Conservation (phyloP, 768 basidiomycete genomes). For the Nidularia pulvinata region DNA sequence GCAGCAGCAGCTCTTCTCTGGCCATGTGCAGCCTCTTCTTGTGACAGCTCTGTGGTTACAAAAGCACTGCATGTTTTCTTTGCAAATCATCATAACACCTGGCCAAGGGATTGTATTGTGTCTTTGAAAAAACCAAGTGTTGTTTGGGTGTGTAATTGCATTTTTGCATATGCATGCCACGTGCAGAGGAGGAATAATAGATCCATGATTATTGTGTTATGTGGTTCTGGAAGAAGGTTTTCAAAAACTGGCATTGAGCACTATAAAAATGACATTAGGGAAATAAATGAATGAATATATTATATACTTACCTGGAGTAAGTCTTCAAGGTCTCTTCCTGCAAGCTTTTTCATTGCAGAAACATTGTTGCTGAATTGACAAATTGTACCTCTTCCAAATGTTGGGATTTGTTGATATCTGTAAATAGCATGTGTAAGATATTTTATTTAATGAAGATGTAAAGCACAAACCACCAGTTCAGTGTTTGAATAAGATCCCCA, state of each 20-base stretch:
- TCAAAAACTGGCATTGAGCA: conserved; percentile 31
- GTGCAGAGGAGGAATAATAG: conserved; percentile 24
- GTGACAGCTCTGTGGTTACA: conserved; percentile 17
- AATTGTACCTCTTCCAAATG: conserved; percentile 29
- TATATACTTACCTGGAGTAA: conserved; percentile 30
- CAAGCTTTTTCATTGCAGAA: conserved; percentile 29
- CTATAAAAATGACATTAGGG: conserved; percentile 8
- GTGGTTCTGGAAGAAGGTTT: conserved; percentile 24
- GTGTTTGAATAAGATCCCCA: conserved; percentile 9
- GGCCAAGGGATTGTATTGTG: conserved; percentile 23
- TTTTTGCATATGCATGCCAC: conserved; percentile 36
- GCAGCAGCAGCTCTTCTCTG: conserved; percentile 7
- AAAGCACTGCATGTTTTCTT: conserved; percentile 10
- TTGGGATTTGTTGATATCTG: conserved; percentile 22
- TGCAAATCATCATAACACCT: conserved; percentile 17
- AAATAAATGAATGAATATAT: background rate
- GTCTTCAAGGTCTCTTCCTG: conserved; percentile 39
- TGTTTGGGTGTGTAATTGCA: conserved; percentile 30
- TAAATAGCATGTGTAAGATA: too few relatives aligned
- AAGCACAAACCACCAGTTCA: conserved; percentile 12
- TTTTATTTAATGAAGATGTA: background rate
- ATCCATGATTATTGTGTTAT: conserved; percentile 19
- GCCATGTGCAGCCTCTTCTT: conserved; percentile 15
- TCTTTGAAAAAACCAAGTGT: conserved; percentile 19
- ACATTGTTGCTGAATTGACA: conserved; percentile 28